phyloP scores from a whole-genome alignment of 805 yeast species.

The Starmerella floris region DNA sequence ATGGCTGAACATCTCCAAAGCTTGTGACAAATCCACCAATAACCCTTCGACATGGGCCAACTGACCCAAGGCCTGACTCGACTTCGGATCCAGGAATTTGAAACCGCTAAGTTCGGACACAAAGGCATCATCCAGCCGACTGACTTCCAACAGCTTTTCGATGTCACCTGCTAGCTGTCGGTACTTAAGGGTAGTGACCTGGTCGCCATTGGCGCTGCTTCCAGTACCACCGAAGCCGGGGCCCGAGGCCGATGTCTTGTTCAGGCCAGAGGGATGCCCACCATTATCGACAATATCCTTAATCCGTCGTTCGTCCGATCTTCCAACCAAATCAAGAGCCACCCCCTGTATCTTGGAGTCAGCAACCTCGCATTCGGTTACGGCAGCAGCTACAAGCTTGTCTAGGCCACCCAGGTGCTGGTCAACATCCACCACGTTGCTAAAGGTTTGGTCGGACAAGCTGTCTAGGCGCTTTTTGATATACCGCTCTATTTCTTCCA shows the following conservation, averaged over 20 bases:
- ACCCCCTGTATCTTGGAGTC: conserved; percentile 43
- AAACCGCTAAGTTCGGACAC: conserved; percentile 36
- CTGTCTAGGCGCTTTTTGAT: conserved; percentile 46
- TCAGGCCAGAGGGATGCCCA: background rate
- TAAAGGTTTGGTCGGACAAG: conserved; percentile 50
- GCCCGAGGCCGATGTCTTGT: background rate
- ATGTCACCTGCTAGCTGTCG: conserved; percentile 61
- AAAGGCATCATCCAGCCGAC: conserved; percentile 47
- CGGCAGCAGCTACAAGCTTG: conserved; percentile 33
- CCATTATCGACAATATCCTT: background rate
- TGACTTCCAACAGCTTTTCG: conserved; percentile 53
- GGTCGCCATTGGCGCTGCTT: conserved; percentile 65
- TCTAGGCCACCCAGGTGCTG: conserved; percentile 34
- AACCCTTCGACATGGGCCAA: conserved; percentile 40
- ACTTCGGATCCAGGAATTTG: conserved; percentile 27
- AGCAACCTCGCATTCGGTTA: conserved; percentile 42
- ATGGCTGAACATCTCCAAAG: conserved; percentile 37
- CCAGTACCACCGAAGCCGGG: conserved; percentile 26
- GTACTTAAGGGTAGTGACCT: conserved; percentile 70
- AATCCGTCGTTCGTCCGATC: background rate
- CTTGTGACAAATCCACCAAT: conserved; percentile 44
- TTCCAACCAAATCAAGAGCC: conserved; percentile 42
- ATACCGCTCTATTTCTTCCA: conserved; percentile 43
- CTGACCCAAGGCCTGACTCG: conserved; percentile 32
- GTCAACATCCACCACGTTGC: conserved; percentile 40